Evolutionary conservation across 805 yeast species (phyloP).

Genomic region (Komagataella populi): DNA sequence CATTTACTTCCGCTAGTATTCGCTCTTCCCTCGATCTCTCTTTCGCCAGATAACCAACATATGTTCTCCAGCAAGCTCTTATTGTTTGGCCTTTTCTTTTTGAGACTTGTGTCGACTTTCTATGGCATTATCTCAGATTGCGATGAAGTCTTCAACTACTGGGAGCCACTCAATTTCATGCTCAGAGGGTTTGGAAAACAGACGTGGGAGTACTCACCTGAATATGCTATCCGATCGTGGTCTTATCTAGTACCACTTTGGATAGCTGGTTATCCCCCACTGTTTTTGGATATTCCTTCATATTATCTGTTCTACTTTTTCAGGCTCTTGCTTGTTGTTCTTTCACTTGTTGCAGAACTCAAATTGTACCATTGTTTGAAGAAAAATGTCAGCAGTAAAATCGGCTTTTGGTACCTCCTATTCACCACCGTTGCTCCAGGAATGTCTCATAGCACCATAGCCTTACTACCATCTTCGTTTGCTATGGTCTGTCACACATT

Average conservation of each 20-base stretch:
- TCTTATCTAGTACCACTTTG: conserved; percentile 46
- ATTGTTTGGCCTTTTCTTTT: conserved; percentile 4
- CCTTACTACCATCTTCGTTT: conserved; percentile 73
- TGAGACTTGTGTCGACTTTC: conserved; percentile 27
- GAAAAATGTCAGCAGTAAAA: conserved; percentile 16
- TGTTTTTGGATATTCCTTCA: conserved; percentile 3
- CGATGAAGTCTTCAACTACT: conserved; percentile 84
- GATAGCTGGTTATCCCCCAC: not conserved
- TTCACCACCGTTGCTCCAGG: conserved; percentile 61
- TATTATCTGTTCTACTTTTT: conserved; percentile 36
- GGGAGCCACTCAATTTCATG: conserved; percentile 83
- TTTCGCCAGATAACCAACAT: not conserved
- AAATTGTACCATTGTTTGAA: conserved; percentile 29
- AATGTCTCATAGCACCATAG: conserved; percentile 77
- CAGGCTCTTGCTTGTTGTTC: conserved; percentile 27
- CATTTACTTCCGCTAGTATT: not conserved
- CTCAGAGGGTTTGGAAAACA: conserved; percentile 79
- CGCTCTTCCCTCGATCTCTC: not conserved
- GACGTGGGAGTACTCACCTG: conserved; percentile 95
- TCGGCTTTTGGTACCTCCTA: conserved; percentile 50
- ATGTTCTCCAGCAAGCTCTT: not conserved
- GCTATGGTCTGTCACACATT: conserved; percentile 43
- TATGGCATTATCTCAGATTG: conserved; percentile 75
- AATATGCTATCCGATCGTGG: conserved; percentile 79
- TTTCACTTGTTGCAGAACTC: conserved; percentile 37